Conservation (phyloP, 2,329 filamentous ascomycete species). For the Clonostachys byssicola region DNA sequence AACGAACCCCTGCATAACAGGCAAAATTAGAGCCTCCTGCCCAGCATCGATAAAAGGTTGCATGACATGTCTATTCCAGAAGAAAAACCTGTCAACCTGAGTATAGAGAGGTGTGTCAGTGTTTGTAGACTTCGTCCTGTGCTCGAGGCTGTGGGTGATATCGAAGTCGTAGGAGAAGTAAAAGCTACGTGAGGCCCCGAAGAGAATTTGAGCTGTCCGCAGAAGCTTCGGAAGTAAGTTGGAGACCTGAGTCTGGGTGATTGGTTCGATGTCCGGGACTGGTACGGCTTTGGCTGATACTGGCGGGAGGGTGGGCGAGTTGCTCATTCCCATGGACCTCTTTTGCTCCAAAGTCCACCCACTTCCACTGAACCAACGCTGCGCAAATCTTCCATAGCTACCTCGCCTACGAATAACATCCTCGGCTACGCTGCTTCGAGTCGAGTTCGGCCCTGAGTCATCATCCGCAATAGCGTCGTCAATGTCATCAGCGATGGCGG, state of each 20-base stretch:
- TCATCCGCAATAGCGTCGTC: conserved; percentile 32
- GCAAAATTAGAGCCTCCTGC: conserved; percentile 68
- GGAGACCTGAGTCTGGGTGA: conserved; percentile 15
- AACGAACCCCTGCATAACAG: conserved; percentile 90
- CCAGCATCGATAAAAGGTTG: conserved; percentile 71
- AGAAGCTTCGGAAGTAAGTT: conserved; percentile 78
- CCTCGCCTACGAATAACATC: conserved; percentile 83
- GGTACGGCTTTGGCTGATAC: not conserved
- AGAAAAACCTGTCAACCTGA: conserved; percentile 73
- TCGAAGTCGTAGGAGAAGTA: conserved; percentile 96
- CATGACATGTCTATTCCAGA: conserved; percentile 83
- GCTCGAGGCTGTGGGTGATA: conserved; percentile 65
- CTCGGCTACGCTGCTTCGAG: conserved; percentile 68
- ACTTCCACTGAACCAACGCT: conserved; percentile 84
- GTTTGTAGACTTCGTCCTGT: conserved; percentile 11
- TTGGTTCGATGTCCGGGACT: not conserved
- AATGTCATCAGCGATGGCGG: conserved; percentile 33
- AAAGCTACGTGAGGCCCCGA: conserved; percentile 78
- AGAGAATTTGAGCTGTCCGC: conserved; percentile 78
- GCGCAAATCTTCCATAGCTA: conserved; percentile 83
- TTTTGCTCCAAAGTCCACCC: conserved; percentile 74
- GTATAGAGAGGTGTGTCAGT: conserved; percentile 56
- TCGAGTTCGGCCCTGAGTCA: conserved; percentile 22
- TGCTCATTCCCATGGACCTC: conserved; percentile 64
- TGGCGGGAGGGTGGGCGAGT: conserved; percentile 15